A percentile compares a stretch with the other conserved stretches of the same genome.
phyloP scores from a whole-genome alignment of 2,329 filamentous ascomycete species.

The Scytalidium sp. region DNA sequence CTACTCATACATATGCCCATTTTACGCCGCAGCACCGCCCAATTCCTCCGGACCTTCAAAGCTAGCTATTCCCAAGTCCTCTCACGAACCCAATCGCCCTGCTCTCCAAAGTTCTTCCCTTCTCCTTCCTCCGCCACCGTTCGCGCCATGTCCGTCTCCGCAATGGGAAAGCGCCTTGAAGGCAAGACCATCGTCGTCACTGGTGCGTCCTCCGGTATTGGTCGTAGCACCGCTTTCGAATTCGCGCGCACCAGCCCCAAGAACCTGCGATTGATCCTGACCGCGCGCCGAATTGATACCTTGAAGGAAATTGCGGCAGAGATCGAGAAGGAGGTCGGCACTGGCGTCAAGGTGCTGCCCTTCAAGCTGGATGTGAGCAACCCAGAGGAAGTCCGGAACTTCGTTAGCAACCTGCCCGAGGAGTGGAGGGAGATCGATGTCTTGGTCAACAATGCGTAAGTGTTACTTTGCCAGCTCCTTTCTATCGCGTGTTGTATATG shows the following conservation, averaged over 20 bases:
- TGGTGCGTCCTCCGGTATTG: slow-evolving; percentile 91
- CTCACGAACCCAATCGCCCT: background rate
- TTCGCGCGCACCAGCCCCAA: slow-evolving; percentile 84
- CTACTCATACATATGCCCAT: background rate
- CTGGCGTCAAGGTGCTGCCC: slow-evolving; percentile 77
- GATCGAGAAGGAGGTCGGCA: slow-evolving; percentile 73
- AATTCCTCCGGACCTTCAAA: background rate
- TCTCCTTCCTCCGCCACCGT: background rate
- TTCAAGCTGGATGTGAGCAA: slow-evolving; percentile 87
- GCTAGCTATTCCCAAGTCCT: background rate
- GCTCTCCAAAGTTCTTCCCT: background rate
- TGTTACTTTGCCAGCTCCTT: too few species aligned
- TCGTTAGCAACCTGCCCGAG: slow-evolving; percentile 71
- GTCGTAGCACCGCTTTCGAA: slow-evolving; percentile 77
- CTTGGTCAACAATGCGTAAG: slow-evolving; percentile 93
- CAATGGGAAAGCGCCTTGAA: slow-evolving; percentile 77
- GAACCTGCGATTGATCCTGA: slow-evolving; percentile 79
- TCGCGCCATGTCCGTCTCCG: slow-evolving; percentile 58
- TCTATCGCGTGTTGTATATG: too few species aligned
- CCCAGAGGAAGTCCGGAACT: slow-evolving; percentile 66
- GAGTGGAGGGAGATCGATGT: slow-evolving; percentile 85
- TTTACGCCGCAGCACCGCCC: background rate
- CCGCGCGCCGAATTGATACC: slow-evolving; percentile 79
- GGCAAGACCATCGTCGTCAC: slow-evolving; percentile 94
- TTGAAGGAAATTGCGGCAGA: slow-evolving; percentile 73